phyloP scores from a whole-genome alignment of 2,329 filamentous ascomycete species.

The Lojkania enalia region DNA sequence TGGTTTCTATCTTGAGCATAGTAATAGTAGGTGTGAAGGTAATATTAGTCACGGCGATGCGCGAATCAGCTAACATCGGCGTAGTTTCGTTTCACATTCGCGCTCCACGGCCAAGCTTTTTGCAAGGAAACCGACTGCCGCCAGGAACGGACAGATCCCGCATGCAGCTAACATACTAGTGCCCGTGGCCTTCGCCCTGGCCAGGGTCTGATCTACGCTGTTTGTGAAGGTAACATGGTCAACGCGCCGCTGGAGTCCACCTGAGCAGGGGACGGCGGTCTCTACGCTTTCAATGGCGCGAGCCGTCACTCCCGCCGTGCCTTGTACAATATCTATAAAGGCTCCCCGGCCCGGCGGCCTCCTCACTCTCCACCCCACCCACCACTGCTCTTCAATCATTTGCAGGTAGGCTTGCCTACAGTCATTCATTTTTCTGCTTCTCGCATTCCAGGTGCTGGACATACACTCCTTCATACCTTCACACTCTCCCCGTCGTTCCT shows the following conservation, averaged over 20 bases:
- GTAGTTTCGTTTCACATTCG: constrained; percentile 25
- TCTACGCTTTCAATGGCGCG: not conserved
- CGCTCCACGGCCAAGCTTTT: constrained; percentile 18
- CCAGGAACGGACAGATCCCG: constrained; percentile 18
- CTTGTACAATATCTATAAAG: constrained; percentile 10
- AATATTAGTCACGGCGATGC: constrained; percentile 5
- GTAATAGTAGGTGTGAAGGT: constrained; percentile 5
- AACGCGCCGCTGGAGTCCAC: constrained; percentile 11
- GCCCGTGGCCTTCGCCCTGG: constrained; percentile 15
- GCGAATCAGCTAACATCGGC: constrained; percentile 13
- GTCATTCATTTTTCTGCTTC: constrained; percentile 20
- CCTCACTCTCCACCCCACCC: constrained; percentile 3
- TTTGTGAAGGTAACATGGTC: constrained; percentile 17
- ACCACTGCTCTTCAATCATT: constrained; percentile 11
- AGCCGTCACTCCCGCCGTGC: not conserved
- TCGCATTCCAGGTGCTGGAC: constrained; percentile 10
- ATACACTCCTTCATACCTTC: constrained; percentile 15
- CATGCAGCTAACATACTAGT: constrained; percentile 16
- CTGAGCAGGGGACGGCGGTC: constrained; percentile 3
- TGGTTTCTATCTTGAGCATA: constrained; percentile 11
- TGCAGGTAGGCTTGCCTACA: constrained; percentile 23
- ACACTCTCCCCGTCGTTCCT: not conserved
- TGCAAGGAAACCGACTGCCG: constrained; percentile 14
- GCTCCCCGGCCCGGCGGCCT: not conserved
- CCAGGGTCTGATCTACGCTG: constrained; percentile 10